Conservation (phyloP, 257 asterid genomes). For the Cynanchum wilfordii region DNA sequence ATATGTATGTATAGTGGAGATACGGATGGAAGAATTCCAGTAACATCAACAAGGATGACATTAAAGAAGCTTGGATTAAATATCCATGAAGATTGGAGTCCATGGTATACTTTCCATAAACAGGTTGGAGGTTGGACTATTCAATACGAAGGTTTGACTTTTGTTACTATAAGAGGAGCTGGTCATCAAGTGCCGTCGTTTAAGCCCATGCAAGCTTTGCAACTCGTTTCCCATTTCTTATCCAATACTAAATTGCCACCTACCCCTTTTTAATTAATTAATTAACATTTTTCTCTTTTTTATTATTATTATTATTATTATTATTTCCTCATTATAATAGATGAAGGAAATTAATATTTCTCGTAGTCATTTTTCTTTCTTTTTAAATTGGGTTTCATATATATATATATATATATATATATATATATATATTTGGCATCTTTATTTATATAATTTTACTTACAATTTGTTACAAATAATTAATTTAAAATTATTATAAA, state of each 20-base stretch:
- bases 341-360: too few species aligned
- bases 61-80: slow-evolving; percentile 47
- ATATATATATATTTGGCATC: too few species aligned
- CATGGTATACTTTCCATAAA: slow-evolving; percentile 59
- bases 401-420: too few species aligned
- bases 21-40: slow-evolving; percentile 72
- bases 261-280: slow-evolving; percentile 30
- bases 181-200: slow-evolving; percentile 80
- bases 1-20: slow-evolving; percentile 48
- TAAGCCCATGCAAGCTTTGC: slow-evolving; percentile 65
- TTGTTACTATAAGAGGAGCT: slow-evolving; percentile 80
- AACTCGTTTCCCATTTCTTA: slow-evolving; percentile 53
- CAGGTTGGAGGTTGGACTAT: slow-evolving; percentile 95
- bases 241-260: slow-evolving; percentile 41
- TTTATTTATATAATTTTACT: too few species aligned
- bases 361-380: too few species aligned
- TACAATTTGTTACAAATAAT: too few species aligned
- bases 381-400: too few species aligned
- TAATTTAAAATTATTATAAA: too few species aligned
- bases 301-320: too few species aligned
- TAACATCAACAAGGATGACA: slow-evolving; percentile 54
- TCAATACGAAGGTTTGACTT: slow-evolving; percentile 54
- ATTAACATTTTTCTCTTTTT: too few species aligned
- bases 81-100: slow-evolving; percentile 52
- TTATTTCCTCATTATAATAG: too few species aligned